These are phyloP conservation scores for Bertia moriformis DNA, from an alignment of 2,329 filamentous ascomycete genomes.

Conservation along the genomic window DNA sequence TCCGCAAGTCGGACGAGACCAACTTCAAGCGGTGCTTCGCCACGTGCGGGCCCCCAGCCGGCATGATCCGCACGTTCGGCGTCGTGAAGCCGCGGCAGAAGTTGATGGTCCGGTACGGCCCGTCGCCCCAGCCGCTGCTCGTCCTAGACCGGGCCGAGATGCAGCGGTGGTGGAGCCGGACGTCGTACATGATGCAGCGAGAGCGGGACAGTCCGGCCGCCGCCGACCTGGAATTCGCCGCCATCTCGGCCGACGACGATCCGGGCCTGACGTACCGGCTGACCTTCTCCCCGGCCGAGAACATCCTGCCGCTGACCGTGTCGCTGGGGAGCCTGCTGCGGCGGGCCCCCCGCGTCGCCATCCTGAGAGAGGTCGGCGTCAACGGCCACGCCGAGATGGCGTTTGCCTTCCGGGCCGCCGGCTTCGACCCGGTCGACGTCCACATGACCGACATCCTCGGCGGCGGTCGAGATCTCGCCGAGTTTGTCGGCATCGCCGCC, in stretches of 20 bases:
- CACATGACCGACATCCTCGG: conserved; percentile 90
- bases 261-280: conserved; percentile 76
- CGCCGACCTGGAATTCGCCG: conserved; percentile 68
- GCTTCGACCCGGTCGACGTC: conserved; percentile 81
- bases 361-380: conserved; percentile 86
- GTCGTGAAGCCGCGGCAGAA: conserved; percentile 61
- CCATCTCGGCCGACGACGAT: conserved; percentile 60
- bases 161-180: conserved; percentile 78
- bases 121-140: conserved; percentile 53
- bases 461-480: conserved; percentile 63
- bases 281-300: conserved; percentile 66
- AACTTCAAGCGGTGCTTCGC: conserved; percentile 83
- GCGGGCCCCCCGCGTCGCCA: conserved; percentile 62
- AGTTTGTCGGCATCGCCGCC: conserved; percentile 80
- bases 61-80: conserved; percentile 73
- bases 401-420: conserved; percentile 81
- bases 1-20: conserved; percentile 69
- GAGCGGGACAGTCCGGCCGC: conserved; percentile 77
- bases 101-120: conserved; percentile 60
- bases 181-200: conserved; percentile 81
- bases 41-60: conserved; percentile 69
- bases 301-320: conserved; percentile 50
- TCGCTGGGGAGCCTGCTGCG: conserved; percentile 41
- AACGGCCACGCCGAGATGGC: conserved; percentile 98
- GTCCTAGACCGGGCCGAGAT: conserved; percentile 56